These are phyloP conservation scores for Vicia faba DNA, from an alignment of 306 rosid species.

Conservation along the genomic window DNA sequence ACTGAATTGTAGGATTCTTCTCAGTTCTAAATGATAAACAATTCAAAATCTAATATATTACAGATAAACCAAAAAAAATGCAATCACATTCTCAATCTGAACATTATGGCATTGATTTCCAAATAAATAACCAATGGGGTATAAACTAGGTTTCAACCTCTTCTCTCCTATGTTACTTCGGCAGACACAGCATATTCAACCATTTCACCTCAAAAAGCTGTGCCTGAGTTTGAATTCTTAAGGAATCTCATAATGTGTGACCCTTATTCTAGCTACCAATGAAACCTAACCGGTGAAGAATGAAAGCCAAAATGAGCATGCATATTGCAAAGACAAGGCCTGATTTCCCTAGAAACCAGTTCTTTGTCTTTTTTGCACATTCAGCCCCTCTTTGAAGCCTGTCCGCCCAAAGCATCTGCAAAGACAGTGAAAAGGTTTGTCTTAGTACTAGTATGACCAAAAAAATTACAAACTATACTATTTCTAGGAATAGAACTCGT, in stretches of 20 bases:
- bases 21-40: slow-evolving; percentile 23
- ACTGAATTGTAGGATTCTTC: slow-evolving; percentile 28
- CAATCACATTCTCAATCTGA: slow-evolving; percentile 32
- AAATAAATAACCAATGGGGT: slow-evolving; percentile 33
- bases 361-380: slow-evolving; percentile 79
- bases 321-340: slow-evolving; percentile 78
- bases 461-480: background rate
- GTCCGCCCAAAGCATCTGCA: slow-evolving; percentile 95
- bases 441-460: slow-evolving; percentile 7
- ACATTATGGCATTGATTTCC: slow-evolving; percentile 37
- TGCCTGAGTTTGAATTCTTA: slow-evolving; percentile 27
- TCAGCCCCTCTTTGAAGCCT: slow-evolving; percentile 81
- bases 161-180: slow-evolving; percentile 19
- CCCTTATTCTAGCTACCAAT: slow-evolving; percentile 68
- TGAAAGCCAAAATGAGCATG: slow-evolving; percentile 82
- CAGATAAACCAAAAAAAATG: background rate
- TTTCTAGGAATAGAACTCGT: slow-evolving; percentile 8
- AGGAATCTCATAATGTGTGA: slow-evolving; percentile 17
- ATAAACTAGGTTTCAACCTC: slow-evolving; percentile 24
- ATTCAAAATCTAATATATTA: slow-evolving; percentile 30
- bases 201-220: slow-evolving; percentile 20
- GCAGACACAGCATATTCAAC: slow-evolving; percentile 26
- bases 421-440: slow-evolving; percentile 25
- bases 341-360: slow-evolving; percentile 80
- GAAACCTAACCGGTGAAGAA: slow-evolving; percentile 82